Evolutionary conservation across 2,329 filamentous ascomycete species (phyloP), one percentile per base, ranked within the genome.

Genomic region (Cladosporium halotolerans): DNA sequence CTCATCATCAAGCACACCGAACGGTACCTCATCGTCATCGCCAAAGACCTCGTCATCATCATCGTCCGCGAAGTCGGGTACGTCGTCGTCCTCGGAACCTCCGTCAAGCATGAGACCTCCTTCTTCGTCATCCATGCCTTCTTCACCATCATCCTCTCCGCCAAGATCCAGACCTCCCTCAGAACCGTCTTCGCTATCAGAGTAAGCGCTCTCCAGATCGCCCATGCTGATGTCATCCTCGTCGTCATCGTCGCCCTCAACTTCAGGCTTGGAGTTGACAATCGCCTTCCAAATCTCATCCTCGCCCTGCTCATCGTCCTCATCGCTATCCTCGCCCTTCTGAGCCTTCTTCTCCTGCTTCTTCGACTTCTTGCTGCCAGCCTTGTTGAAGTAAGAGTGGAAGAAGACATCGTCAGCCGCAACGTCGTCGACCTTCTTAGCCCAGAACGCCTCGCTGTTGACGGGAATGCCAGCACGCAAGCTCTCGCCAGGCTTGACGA

Each of bases 351-450:
- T 80, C 72, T 80, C 80, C 62, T 78, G 78, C 63, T 76, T 79
- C 57, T 68, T 68, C 64, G 79, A 76, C 61, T 79, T 77, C 61
- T 76, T 72, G 58, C 77, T 78, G 45, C 76, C 80, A 9, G 76
- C 73, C 66, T 85, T 80, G 53, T 82, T 85, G 73, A 99, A 99
- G 80, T 99, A 99, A 60, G 89, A 85, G 71, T 99, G 93, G 81
- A 99, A 99, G 81, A 99, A 99, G 38, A 90, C 88, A 67, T 99
- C 93, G 60, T 99, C 91, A 0, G 84, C 89, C 3, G 87, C 84
- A 42, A 99, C 86, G 51, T 97, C 85, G 58, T 89, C 85, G n/a
- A 81, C 78, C 73, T 89, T 91, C 80, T 89, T 89, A 64, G 85
- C 85, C 89, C 90, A 96, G 77, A 99, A 99, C 3, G 82, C 77